Evolutionary conservation across 257 asterid species (phyloP).

Genomic region (Primulina tabacum): DNA sequence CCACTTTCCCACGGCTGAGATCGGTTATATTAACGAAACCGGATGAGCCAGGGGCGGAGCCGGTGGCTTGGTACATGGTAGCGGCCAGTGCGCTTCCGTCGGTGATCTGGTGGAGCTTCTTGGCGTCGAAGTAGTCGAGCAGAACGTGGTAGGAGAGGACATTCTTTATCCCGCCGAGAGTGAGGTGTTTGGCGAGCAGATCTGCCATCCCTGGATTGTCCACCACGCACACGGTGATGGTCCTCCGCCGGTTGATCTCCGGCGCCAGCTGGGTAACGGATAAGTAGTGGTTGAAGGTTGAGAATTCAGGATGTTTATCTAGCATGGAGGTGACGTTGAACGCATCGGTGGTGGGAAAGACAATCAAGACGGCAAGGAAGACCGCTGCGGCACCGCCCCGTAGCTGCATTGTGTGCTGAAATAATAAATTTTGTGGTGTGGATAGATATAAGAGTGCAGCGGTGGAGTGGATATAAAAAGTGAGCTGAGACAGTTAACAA

Average conservation of each 20-base stretch:
- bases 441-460: neutral
- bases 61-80: conserved; percentile 74
- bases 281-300: conserved; percentile 60
- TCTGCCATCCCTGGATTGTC: conserved; percentile 60
- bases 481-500: neutral
- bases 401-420: conserved; percentile 46
- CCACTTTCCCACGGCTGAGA: conserved; percentile 63
- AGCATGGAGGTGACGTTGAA: conserved; percentile 64
- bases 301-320: conserved; percentile 39
- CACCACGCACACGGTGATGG: conserved; percentile 69
- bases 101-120: conserved; percentile 69
- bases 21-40: conserved; percentile 66
- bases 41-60: conserved; percentile 59
- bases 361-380: conserved; percentile 23
- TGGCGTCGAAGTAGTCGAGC: conserved; percentile 66
- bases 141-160: conserved; percentile 68
- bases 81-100: conserved; percentile 64
- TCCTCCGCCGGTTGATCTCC: conserved; percentile 54
- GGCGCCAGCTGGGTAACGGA: conserved; percentile 57
- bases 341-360: conserved; percentile 36
- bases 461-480: conserved; percentile 1
- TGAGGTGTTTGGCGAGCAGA: conserved; percentile 51
- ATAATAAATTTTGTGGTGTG: neutral
- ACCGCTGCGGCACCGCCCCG: conserved; percentile 34
- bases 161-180: conserved; percentile 36